Conservation (phyloP, 2,329 filamentous ascomycete genomes). For the Ophiostoma fasciatum region DNA sequence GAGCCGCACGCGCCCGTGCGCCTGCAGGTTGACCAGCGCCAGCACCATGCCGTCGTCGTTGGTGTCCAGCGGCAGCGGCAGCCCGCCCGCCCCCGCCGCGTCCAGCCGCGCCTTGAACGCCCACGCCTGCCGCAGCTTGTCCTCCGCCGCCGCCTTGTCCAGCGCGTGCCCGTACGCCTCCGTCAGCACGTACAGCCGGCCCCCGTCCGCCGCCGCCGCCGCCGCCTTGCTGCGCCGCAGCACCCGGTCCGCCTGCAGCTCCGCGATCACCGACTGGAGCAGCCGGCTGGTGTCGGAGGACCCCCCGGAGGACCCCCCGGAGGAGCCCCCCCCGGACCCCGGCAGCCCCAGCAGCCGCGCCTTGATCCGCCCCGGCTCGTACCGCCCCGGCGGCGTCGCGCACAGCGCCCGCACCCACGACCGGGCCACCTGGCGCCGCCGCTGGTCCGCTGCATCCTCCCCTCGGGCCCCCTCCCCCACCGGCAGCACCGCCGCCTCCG, state of each 20-base stretch:
- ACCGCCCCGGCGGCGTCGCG: slow-evolving; percentile 35
- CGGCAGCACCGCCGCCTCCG: slow-evolving; percentile 28
- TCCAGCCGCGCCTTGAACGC: slow-evolving; percentile 48
- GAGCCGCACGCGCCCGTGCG: slow-evolving; percentile 39
- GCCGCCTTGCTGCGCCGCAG: slow-evolving; percentile 46
- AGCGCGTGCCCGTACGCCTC: slow-evolving; percentile 42
- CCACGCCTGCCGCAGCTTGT: slow-evolving; percentile 43
- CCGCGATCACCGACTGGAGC: slow-evolving; percentile 32
- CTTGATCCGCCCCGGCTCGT: slow-evolving; percentile 31
- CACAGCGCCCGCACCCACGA: slow-evolving; percentile 44
- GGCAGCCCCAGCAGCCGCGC: slow-evolving; percentile 36
- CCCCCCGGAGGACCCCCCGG: no score
- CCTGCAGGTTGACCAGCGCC: slow-evolving; percentile 51
- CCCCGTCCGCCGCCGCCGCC: slow-evolving; percentile 38
- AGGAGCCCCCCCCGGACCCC: no score
- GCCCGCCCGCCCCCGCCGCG: slow-evolving; percentile 29
- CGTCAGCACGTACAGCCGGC: slow-evolving; percentile 48
- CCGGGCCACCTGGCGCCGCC: slow-evolving; percentile 8
- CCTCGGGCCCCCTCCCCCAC: slow-evolving; percentile 10
- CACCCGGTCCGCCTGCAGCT: slow-evolving; percentile 35
- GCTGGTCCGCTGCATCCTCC: neutral
- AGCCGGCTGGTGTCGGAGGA: no score
- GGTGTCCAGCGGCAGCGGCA: slow-evolving; percentile 36
- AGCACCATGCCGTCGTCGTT: slow-evolving; percentile 52
- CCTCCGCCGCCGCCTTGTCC: slow-evolving; percentile 36